Evolutionary conservation across 139 green algal species (phyloP), one percentile per base, ranked within the genome.

Genomic region (Desmodesmus armatus): DNA sequence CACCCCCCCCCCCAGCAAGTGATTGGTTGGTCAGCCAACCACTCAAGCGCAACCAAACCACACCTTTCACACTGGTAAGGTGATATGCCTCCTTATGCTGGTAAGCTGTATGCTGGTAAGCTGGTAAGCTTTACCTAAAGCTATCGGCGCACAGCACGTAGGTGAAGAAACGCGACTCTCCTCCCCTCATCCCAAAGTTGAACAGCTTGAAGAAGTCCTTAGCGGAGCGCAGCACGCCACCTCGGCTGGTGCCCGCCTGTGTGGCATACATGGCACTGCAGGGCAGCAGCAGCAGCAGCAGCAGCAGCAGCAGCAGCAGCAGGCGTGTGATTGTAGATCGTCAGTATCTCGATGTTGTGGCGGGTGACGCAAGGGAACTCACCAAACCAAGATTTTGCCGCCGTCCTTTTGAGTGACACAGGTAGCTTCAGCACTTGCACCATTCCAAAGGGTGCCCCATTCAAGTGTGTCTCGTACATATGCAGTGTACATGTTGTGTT

Each of bases 81-180:
- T 29, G 60, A 13, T 33, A 7, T 33, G 43, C 63, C 63, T 72
- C 63, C n/a, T n/a, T n/a, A n/a, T n/a, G n/a, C n/a, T n/a, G n/a
- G n/a, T n/a, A n/a, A n/a, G n/a, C n/a, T n/a, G n/a, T n/a, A n/a
- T n/a, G n/a, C n/a, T n/a, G n/a, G n/a, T n/a, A n/a, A n/a, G n/a
- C n/a, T n/a, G n/a, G n/a, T n/a, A n/a, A n/a, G n/a, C n/a, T n/a
- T n/a, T n/a, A n/a, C n/a, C 85, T 58, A 29, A 89, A 41, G 75
- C 76, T 78, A 67, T 35, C 58, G 15, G 25, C 44, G n/a, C 19
- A 40, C 40, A 84, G 49, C 39, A 31, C 31, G 83, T 78, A 83
- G 0, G 86, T 89, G 80, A 88, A 89, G 49, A 88, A 89, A 33
- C 86, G 80, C 5, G 72, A 66, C 65, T 88, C 62, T 3, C 80